Evolutionary conservation across 352 stramenopile species (phyloP).

Genomic region (Aphanomyces invadans): DNA sequence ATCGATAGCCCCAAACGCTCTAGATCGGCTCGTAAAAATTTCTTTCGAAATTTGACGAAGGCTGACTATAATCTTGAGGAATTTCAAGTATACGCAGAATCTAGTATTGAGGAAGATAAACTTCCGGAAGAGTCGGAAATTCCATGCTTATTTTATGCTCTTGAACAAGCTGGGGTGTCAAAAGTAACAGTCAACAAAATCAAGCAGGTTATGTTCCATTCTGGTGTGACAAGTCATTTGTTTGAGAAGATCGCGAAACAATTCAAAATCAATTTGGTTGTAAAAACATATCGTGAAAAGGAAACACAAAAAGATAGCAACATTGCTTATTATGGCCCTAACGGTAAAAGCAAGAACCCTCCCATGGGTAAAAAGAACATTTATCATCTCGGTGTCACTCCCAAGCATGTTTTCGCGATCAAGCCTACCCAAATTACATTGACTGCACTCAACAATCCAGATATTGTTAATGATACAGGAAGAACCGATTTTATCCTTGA

Average conservation of each 20-base stretch:
- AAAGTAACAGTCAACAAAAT: conserved; percentile 25
- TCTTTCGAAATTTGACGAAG: conserved; percentile 31
- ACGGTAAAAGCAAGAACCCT: neutral
- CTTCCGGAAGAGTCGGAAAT: conserved; percentile 16
- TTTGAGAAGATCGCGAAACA: conserved; percentile 27
- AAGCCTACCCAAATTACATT: conserved; percentile 29
- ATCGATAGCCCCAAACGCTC: conserved; percentile 26
- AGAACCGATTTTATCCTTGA: conserved; percentile 28
- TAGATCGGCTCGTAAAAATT: conserved; percentile 27
- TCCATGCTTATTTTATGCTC: conserved; percentile 27
- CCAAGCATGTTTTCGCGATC: conserved; percentile 30
- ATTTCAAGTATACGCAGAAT: conserved; percentile 27
- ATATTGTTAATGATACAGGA: conserved; percentile 24
- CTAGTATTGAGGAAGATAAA: neutral
- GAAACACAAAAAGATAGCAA: no score
- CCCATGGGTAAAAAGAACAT: neutral
- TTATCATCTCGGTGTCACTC: conserved; percentile 27
- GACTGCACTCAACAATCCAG: conserved; percentile 28
- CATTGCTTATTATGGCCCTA: conserved; percentile 23
- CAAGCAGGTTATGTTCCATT: conserved; percentile 30
- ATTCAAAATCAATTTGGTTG: conserved; percentile 27
- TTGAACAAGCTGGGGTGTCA: conserved; percentile 25
- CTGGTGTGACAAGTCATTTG: conserved; percentile 29
- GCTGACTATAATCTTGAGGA: conserved; percentile 26
- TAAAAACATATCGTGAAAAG: conserved; percentile 31